These are phyloP conservation scores for Trichoderma guizhouense DNA, from an alignment of 2,329 filamentous ascomycete genomes.

Conservation along the genomic window DNA sequence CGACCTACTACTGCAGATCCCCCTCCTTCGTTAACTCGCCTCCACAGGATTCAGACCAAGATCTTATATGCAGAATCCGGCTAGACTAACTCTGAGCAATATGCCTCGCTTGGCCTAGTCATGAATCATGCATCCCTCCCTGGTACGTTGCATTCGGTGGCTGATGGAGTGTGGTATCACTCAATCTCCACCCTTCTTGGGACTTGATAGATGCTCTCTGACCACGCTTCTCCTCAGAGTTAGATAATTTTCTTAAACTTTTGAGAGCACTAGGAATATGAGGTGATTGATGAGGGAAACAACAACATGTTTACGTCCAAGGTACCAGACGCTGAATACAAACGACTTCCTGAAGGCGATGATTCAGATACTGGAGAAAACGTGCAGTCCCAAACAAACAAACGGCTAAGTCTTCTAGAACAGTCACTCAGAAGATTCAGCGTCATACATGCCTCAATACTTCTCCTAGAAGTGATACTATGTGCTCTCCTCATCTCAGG, in stretches of 20 bases:
- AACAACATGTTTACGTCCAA: neutral
- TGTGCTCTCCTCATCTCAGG: neutral
- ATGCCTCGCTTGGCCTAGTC: neutral
- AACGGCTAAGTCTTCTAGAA: neutral
- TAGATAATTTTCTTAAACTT: neutral
- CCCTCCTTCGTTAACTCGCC: neutral
- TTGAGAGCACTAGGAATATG: too few species aligned
- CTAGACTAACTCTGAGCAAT: neutral
- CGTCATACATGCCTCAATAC: neutral
- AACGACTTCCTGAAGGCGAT: neutral
- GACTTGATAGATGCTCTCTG: neutral
- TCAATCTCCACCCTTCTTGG: neutral
- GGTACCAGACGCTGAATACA: constrained; percentile 1
- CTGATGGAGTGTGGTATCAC: neutral
- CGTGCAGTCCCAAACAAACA: neutral
- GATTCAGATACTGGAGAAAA: neutral
- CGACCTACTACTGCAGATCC: neutral
- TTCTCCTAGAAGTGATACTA: constrained; percentile 2
- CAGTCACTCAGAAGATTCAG: neutral
- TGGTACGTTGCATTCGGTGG: neutral
- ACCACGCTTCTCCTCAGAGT: neutral
- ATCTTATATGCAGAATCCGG: neutral
- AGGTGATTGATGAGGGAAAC: neutral
- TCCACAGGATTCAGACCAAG: neutral
- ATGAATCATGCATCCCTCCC: too few species aligned